Percentiles rank a stretch among this genome's conserved stretches.
Conservation (phyloP, 139 green algal genomes). For the Dunaliella sp. region DNA sequence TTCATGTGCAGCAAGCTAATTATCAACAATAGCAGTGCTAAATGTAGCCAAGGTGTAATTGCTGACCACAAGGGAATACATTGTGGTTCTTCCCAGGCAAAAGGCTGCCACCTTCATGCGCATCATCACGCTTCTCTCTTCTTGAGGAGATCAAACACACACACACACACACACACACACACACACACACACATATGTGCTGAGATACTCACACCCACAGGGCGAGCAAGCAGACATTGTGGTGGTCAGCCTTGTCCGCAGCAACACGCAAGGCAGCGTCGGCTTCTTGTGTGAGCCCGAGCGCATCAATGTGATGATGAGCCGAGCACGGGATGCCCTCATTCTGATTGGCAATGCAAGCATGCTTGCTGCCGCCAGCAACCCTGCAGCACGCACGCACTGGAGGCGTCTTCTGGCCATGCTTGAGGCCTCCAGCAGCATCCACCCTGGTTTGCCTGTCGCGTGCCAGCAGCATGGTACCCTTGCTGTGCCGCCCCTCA, state of each 20-base stretch:
- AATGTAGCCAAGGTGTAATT: no score
- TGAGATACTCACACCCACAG: no score
- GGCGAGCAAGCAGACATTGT: conserved; percentile 60
- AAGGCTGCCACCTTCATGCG: no score
- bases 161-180: no score
- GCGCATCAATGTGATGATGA: conserved; percentile 80
- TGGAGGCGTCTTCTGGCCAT: conserved; percentile 32
- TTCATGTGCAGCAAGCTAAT: no score
- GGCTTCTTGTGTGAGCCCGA: conserved; percentile 73
- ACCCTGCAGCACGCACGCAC: conserved; percentile 27
- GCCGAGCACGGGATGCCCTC: conserved; percentile 66
- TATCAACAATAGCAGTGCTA: no score
- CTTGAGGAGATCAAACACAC: no score
- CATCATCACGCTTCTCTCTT: no score
- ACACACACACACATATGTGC: no score
- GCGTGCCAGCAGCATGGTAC: conserved; percentile 53
- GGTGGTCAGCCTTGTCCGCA: conserved; percentile 70
- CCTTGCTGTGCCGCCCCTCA: neutral
- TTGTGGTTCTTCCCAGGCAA: neutral
- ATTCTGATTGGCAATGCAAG: conserved; percentile 68
- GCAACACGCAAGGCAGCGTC: conserved; percentile 60
- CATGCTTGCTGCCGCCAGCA: conserved; percentile 43
- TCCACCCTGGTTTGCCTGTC: conserved; percentile 42
- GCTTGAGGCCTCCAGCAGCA: conserved; percentile 15
- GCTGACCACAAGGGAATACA: neutral